A percentile compares a stretch with the other conserved stretches of the same genome.
Conservation (phyloP, 805 yeast genomes). For the Debaryomyces hansenii region DNA sequence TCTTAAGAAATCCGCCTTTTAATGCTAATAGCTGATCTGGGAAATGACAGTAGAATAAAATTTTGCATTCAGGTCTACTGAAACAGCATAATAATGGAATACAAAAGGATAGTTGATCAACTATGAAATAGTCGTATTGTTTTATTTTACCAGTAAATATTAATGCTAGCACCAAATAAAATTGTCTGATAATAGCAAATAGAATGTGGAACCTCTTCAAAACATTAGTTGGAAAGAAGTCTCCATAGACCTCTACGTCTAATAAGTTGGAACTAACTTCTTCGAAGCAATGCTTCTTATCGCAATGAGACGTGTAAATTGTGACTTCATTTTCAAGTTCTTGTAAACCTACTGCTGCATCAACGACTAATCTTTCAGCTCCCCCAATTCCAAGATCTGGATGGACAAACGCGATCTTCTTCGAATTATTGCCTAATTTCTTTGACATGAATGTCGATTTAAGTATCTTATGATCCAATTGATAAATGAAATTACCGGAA, state of each 20-base stretch:
- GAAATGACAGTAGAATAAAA: slow-evolving; percentile 91
- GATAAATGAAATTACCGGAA: too few relatives aligned
- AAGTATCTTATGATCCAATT: too few relatives aligned
- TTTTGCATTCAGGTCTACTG: slow-evolving; percentile 42
- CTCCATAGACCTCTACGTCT: slow-evolving; percentile 75
- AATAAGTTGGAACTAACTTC: slow-evolving; percentile 67
- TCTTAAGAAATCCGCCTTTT: slow-evolving; percentile 54
- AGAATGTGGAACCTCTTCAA: slow-evolving; percentile 71
- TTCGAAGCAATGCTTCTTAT: slow-evolving; percentile 82
- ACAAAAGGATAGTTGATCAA: slow-evolving; percentile 87
- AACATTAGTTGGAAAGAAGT: slow-evolving; percentile 72
- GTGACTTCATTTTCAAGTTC: slow-evolving; percentile 60
- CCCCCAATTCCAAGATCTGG: slow-evolving; percentile 98
- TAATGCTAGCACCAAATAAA: slow-evolving; percentile 53
- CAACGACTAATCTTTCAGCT: slow-evolving; percentile 96
- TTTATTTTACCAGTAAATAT: slow-evolving; percentile 49
- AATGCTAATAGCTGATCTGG: slow-evolving; percentile 81
- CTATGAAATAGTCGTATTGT: slow-evolving; percentile 68
- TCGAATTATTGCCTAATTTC: neutral
- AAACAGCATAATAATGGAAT: slow-evolving; percentile 65
- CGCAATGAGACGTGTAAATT: slow-evolving; percentile 89
- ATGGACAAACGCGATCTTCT: slow-evolving; percentile 80
- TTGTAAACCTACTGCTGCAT: slow-evolving; percentile 88
- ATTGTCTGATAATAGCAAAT: slow-evolving; percentile 81
- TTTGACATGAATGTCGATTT: neutral